A percentile compares a stretch with the other conserved stretches of the same genome.
These are phyloP conservation scores for Pelagomonas calceolata DNA, from an alignment of 108 stramenopile genomes.

Conservation along the genomic window DNA sequence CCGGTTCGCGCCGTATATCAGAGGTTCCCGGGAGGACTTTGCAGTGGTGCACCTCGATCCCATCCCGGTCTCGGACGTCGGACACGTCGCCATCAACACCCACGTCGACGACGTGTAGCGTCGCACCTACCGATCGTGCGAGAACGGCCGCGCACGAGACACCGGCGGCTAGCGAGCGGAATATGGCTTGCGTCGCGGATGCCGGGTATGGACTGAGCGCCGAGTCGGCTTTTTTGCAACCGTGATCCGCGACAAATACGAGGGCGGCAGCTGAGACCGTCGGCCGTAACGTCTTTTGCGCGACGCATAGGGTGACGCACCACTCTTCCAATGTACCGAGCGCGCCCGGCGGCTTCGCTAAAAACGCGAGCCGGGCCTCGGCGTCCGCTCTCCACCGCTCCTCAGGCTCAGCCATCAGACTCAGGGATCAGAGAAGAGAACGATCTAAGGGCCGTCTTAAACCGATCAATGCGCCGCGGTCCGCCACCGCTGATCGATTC, in stretches of 20 bases:
- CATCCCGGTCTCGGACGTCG: constrained; percentile 16
- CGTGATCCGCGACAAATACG: constrained; percentile 69
- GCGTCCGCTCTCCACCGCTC: constrained; percentile 46
- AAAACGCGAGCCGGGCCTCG: constrained; percentile 40
- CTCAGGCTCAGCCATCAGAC: no score
- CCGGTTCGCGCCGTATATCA: constrained; percentile 48
- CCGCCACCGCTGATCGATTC: no score
- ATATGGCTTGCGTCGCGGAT: constrained; percentile 44
- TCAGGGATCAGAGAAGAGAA: no score
- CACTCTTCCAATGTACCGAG: constrained; percentile 61
- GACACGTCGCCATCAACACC: constrained; percentile 39
- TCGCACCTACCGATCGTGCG: constrained; percentile 34
- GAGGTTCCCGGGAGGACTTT: constrained; percentile 41
- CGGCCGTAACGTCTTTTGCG: constrained; percentile 39
- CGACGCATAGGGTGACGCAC: constrained; percentile 45
- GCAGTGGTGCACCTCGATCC: constrained; percentile 23
- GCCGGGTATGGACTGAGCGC: constrained; percentile 62
- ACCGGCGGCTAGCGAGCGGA: constrained; percentile 41
- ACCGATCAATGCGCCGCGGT: no score
- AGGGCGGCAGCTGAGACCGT: constrained; percentile 13
- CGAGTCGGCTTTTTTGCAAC: constrained; percentile 37
- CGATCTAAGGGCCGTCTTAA: no score
- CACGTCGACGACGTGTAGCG: constrained; percentile 55
- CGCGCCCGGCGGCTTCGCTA: constrained; percentile 68
- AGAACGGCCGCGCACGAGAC: constrained; percentile 56